Evolutionary conservation across 2,329 filamentous ascomycete genomes (phyloP).

Genomic region (Ophiosphaerella herpotricha): DNA sequence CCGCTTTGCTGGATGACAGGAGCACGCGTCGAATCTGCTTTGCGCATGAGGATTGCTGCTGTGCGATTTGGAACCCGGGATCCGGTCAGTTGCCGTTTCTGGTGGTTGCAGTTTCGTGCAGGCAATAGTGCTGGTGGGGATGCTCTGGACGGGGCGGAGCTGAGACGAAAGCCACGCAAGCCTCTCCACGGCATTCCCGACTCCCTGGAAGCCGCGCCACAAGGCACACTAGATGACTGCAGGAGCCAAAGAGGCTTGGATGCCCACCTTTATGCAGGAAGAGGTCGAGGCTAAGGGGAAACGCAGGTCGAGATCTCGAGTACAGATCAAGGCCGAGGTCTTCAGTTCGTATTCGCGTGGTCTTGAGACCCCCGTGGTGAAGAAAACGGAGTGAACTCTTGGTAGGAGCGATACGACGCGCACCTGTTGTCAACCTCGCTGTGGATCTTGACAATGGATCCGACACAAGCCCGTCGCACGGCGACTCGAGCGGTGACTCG

Average conservation of each 20-base stretch:
- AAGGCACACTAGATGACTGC: neutral
- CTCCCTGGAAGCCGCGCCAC: neutral
- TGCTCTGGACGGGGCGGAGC: slow-evolving; percentile 4
- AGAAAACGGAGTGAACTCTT: too few species aligned
- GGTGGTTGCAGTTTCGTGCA: neutral
- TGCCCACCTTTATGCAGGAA: neutral
- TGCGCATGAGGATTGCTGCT: neutral
- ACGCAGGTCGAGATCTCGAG: neutral
- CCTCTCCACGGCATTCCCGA: neutral
- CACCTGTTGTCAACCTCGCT: too few species aligned
- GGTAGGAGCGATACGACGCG: too few species aligned
- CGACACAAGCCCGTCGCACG: too few species aligned
- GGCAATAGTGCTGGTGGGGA: neutral
- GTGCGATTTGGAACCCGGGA: neutral
- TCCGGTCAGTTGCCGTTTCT: neutral
- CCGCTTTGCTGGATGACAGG: neutral
- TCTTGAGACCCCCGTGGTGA: too few species aligned
- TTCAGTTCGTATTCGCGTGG: too few species aligned
- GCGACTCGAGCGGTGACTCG: too few species aligned
- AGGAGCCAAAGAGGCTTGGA: neutral
- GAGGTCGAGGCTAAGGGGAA: neutral
- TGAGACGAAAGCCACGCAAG: slow-evolving; percentile 4
- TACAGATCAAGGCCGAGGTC: too few species aligned
- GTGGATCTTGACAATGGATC: too few species aligned
- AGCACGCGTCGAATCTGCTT: neutral